Evolutionary conservation across 805 yeast genomes (phyloP), one percentile per base, ranked within the genome.

Genomic region (Starmerella potacharoeniae): DNA sequence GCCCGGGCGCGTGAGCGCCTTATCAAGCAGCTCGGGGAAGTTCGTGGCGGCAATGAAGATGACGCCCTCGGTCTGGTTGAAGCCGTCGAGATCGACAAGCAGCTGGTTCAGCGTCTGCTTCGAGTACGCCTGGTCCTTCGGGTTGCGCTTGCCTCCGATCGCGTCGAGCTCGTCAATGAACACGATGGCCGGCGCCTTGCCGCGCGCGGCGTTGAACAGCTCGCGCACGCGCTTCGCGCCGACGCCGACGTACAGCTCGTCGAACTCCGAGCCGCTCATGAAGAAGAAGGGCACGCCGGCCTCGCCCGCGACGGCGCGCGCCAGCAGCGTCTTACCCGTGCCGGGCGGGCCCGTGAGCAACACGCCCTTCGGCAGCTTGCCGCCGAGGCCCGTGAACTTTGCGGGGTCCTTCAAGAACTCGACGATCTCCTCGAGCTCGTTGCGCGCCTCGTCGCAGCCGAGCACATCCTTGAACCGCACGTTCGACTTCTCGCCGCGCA

Each of bases 141-240:
- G 95, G 65, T 91, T 91, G 69, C 99, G 81, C 69, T 89, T 90
- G 49, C 96, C 96, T 70, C 98, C 99, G 75, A 93, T 88, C 33
- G 98, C 98, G 75, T 93, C 99, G 66, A 93, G 77, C 72, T 93
- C 99, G 72, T 93, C 99, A 64, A 93, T 91, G 70, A 93, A 93
- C 55, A 93, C 86, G 60, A 93, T 93, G 1, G 97, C 96, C 1
- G 99, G 99, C 0, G 96, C 89, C 67, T 89, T 84, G 35, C 89
- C 87, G 64, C 97, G 78, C 5, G 99, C 99, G 62, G 93, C 95
- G 6, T 82, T 73, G 65, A 93, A 93, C 60, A 93, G 77, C 66
- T 95, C 98, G 64, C 99, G 83, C 54, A 93, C 95, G 66, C 98
- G 80, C 70, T 90, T 91, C 53, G 99, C 98, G 68, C 99, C 99